Evolutionary conservation across 2,329 filamentous ascomycete species (phyloP).

Genomic region (Exserohilum rostratum): DNA sequence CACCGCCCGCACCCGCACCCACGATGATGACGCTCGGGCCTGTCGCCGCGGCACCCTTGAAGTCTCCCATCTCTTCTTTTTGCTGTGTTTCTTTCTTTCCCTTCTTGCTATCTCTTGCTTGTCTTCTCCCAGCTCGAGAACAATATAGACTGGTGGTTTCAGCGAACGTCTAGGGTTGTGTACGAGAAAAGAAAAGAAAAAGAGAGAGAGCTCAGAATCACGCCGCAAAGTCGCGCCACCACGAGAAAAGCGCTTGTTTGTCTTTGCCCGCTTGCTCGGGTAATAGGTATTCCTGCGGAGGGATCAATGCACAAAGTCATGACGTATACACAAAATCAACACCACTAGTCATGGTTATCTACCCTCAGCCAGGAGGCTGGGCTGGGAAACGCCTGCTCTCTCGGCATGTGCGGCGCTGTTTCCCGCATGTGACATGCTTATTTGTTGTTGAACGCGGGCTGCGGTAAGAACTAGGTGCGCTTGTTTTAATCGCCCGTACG

Average conservation of each 20-base stretch:
- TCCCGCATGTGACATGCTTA: not conserved
- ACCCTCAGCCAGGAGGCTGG: too few species aligned
- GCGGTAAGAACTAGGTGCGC: not conserved
- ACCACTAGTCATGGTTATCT: constrained; percentile 8
- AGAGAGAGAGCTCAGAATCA: too few species aligned
- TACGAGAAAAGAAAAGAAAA: constrained; percentile 1
- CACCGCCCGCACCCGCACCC: constrained; percentile 74
- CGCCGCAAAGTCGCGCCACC: constrained; percentile 22
- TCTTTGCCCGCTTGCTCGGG: too few species aligned
- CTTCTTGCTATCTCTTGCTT: not conserved
- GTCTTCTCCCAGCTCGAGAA: too few species aligned
- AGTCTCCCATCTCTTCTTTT: constrained; percentile 17
- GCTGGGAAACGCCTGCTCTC: too few species aligned
- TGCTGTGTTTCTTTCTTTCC: not conserved
- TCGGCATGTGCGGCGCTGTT: constrained; percentile 8
- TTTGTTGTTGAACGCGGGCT: constrained; percentile 1
- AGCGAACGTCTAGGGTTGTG: not conserved
- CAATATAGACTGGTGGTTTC: not conserved
- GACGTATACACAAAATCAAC: constrained; percentile 21
- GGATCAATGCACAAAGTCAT: constrained; percentile 19
- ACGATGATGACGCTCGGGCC: constrained; percentile 39
- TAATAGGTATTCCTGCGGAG: too few species aligned
- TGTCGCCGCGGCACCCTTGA: constrained; percentile 7
- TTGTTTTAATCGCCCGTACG: not conserved
- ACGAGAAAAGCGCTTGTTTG: not conserved